Conservation (phyloP, 2,329 filamentous ascomycete species). For the Curvularia eragrostidis region DNA sequence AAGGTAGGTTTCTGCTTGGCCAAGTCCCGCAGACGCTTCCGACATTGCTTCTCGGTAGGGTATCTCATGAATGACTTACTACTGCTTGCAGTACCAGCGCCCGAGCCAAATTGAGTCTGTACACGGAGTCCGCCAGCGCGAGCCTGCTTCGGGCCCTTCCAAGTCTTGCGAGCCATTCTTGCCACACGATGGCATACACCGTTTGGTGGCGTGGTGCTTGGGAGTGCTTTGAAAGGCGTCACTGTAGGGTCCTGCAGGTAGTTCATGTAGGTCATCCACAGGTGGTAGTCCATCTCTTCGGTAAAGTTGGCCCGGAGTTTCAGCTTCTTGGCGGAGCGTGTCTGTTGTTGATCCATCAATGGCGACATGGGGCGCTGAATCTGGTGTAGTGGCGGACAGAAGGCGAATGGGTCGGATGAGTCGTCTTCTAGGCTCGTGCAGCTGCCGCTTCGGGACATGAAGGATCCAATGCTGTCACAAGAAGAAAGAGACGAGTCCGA, state of each 20-base stretch:
- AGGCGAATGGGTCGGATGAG: constrained; percentile 62
- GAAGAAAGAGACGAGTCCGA: constrained; percentile 70
- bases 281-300: constrained; percentile 68
- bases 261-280: constrained; percentile 70
- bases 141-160: constrained; percentile 57
- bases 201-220: constrained; percentile 67
- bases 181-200: constrained; percentile 70
- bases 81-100: constrained; percentile 50
- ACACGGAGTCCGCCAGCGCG: constrained; percentile 29
- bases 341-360: constrained; percentile 36
- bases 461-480: constrained; percentile 62
- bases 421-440: constrained; percentile 69
- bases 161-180: constrained; percentile 66
- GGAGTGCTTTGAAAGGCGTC: constrained; percentile 71
- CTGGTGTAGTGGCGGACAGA: constrained; percentile 47
- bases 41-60: constrained; percentile 66
- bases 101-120: neutral
- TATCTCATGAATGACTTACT: constrained; percentile 56
- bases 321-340: constrained; percentile 49
- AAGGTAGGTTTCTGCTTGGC: constrained; percentile 68
- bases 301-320: constrained; percentile 61
- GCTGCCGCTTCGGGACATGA: constrained; percentile 64
- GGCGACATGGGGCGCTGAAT: constrained; percentile 42
- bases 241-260: constrained; percentile 71
- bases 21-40: constrained; percentile 64